phyloP scores from a whole-genome alignment of 768 basidiomycete species.

The Hericium erinaceus region DNA sequence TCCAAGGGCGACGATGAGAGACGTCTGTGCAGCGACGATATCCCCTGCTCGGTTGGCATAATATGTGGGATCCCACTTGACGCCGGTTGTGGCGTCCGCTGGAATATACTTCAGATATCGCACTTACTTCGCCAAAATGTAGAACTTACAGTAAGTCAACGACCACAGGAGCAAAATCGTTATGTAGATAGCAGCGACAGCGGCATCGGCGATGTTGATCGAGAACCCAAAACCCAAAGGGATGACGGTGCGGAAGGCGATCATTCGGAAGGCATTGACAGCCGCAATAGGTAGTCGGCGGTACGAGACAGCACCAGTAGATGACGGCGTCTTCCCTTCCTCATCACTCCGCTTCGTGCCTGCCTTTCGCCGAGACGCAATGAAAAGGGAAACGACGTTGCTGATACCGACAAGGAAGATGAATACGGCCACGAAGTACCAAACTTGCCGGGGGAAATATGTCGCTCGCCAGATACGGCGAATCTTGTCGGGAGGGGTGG shows the following conservation, averaged over 20 bases:
- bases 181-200: constrained; percentile 27
- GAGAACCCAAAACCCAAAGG: constrained; percentile 22
- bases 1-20: constrained; percentile 47
- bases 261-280: constrained; percentile 21
- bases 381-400: constrained; percentile 22
- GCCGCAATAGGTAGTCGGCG: constrained; percentile 17
- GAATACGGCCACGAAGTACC: constrained; percentile 34
- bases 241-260: constrained; percentile 23
- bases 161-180: constrained; percentile 21
- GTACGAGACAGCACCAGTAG: constrained; percentile 9
- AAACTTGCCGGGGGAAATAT: constrained; percentile 31
- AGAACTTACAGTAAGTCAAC: constrained; percentile 19
- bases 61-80: constrained; percentile 15
- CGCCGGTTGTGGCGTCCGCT: constrained; percentile 19
- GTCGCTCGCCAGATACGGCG: neutral
- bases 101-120: neutral
- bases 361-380: neutral
- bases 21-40: constrained; percentile 40
- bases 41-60: constrained; percentile 30
- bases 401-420: constrained; percentile 30
- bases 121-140: neutral
- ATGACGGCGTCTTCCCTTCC: neutral
- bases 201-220: constrained; percentile 29
- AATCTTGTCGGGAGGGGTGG: neutral
- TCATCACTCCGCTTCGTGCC: constrained; percentile 10